Conservation (phyloP, 345 rosid genomes). For the Rhizophora mangle region DNA sequence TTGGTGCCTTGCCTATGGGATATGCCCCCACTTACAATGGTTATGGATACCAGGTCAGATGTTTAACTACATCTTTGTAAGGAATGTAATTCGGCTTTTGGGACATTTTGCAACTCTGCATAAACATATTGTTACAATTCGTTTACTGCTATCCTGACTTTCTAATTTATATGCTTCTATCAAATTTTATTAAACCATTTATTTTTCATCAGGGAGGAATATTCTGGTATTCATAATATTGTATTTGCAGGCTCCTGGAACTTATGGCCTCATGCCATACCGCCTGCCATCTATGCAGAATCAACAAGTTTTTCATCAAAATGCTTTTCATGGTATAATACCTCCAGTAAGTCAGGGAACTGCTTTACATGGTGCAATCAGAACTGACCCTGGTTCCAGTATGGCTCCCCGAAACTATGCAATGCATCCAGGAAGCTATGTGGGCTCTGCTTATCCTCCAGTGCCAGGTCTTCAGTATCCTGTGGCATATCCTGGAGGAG, state of each 20-base stretch:
- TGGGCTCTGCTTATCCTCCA: slow-evolving; percentile 71
- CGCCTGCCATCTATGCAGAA: slow-evolving; percentile 91
- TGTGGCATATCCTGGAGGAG: slow-evolving; percentile 77
- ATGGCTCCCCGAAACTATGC: slow-evolving; percentile 74
- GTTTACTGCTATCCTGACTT: not conserved
- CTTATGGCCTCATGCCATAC: slow-evolving; percentile 84
- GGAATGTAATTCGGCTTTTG: slow-evolving; percentile 3
- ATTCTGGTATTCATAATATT: slow-evolving; percentile 20
- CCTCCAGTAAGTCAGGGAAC: slow-evolving; percentile 73
- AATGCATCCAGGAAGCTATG: slow-evolving; percentile 67
- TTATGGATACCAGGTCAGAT: slow-evolving; percentile 85
- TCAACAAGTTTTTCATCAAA: slow-evolving; percentile 74
- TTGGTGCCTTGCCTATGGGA: slow-evolving; percentile 91
- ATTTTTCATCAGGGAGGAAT: slow-evolving; percentile 7
- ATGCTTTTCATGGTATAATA: slow-evolving; percentile 60
- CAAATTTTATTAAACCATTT: not conserved
- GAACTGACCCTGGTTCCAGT: slow-evolving; percentile 62
- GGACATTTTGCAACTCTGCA: not conserved
- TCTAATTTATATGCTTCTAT: not conserved
- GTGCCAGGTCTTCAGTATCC: slow-evolving; percentile 78
- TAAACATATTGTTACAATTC: slow-evolving; percentile 4
- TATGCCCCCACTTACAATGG: slow-evolving; percentile 82
- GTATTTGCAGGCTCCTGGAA: slow-evolving; percentile 70
- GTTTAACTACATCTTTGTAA: slow-evolving; percentile 1
- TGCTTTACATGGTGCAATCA: slow-evolving; percentile 52